Base-by-base conservation (phyloP, 371 early-diverging fungal genomes). In the Apophysomyces elegans region DNA sequence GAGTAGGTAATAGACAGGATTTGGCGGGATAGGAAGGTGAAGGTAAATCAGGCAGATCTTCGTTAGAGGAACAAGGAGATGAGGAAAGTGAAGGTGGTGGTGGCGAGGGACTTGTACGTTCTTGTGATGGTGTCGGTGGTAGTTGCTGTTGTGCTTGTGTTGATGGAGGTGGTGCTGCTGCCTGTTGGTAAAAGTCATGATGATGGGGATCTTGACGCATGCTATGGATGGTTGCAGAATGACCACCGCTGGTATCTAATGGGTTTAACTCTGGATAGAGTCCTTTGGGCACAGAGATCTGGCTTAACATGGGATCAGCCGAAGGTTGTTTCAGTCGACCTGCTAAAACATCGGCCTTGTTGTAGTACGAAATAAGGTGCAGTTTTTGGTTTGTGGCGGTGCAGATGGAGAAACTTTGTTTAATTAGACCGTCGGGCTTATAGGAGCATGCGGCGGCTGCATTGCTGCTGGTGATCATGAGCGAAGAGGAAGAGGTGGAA, bases 341-440 rank as follows among this genome's bases (percentile, higher is more conserved):
- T 37, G 76, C 65, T 37, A 83, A 65, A 12, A 93, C 81, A 71
- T 95, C 93, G 13, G 88, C 86, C 67, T 89, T 88, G 54, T 88
- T 86, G 70, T 92, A 95, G 73, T 95, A 95, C 36, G 91, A 93
- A 67, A 95, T 94, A 36, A 95, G 84, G 61, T 95, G 95, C 57
- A 94, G 75, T 74, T 91, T 93, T 71, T 90, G 89, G 70, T 90
- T 89, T 56, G 87, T 87, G 58, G 86, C 81, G 3, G 93, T 94
- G 63, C 90, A 91, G 58, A 88, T 85, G 35, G 84, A 84, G 32
- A 88, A 83, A 6, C 83, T 81, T 65, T 86, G 86, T 62, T 88
- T 88, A 59, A 86, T 78, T n/a, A 88, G 64, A 2, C 88, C 88
- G 50, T 85, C 76, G 45, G 73, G 73, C 63, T 86, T 88, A 63